Conservation (phyloP, 108 stramenopile species). For the Licmophora abbreviata region DNA sequence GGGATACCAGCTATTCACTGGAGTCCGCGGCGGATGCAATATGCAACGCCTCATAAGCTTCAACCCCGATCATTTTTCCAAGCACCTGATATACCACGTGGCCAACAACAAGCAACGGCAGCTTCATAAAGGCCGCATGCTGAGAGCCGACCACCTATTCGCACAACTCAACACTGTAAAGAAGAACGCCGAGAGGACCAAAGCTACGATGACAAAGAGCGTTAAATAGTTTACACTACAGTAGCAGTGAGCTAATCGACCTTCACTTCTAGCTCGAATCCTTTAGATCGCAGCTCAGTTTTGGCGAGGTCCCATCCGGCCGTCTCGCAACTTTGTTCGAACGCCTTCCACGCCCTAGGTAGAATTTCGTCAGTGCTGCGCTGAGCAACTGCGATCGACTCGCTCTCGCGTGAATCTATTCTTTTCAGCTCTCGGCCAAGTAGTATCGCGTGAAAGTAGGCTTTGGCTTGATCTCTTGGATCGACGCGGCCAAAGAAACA, state of each 20-base stretch:
- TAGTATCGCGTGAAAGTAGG: slow-evolving; percentile 54
- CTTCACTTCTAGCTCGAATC: slow-evolving; percentile 21
- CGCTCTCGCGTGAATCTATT: neutral
- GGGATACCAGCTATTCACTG: slow-evolving; percentile 60
- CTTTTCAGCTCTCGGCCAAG: slow-evolving; percentile 13
- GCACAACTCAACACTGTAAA: slow-evolving; percentile 68
- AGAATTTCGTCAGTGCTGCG: slow-evolving; percentile 1
- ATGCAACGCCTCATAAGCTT: slow-evolving; percentile 70
- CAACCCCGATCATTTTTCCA: slow-evolving; percentile 64
- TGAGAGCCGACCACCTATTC: slow-evolving; percentile 50
- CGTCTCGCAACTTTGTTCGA: slow-evolving; percentile 7
- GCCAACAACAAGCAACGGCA: slow-evolving; percentile 79
- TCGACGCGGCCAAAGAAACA: slow-evolving; percentile 27
- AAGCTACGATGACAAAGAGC: neutral
- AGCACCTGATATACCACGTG: slow-evolving; percentile 67
- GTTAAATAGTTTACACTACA: neutral
- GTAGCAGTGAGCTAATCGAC: neutral
- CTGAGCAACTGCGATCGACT: neutral
- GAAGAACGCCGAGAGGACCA: slow-evolving; percentile 22
- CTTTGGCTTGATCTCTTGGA: slow-evolving; percentile 41
- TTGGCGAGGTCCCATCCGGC: slow-evolving; percentile 37
- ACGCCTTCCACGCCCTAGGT: slow-evolving; percentile 16
- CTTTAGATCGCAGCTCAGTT: slow-evolving; percentile 21
- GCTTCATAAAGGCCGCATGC: slow-evolving; percentile 25
- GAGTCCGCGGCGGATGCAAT: slow-evolving; percentile 45